phyloP scores from a whole-genome alignment of 352 stramenopile species.

The Saprolegnia parasitica region DNA sequence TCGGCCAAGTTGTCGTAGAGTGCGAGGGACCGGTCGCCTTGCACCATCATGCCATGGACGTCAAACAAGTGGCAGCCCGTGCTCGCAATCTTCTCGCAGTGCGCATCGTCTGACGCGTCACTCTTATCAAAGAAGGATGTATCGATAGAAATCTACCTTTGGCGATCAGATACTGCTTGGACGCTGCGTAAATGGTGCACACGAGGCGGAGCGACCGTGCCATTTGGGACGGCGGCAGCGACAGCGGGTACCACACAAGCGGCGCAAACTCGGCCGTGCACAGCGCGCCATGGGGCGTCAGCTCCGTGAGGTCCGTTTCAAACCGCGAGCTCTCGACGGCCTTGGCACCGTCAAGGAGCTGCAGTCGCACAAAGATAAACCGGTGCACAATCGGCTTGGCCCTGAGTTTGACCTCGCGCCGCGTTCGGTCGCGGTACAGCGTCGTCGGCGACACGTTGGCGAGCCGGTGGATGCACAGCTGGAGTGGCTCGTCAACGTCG shows the following conservation, averaged over 20 bases:
- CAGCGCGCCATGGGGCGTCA: background rate
- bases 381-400: background rate
- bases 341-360: background rate
- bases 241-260: background rate
- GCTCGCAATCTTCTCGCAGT: slow-evolving; percentile 3
- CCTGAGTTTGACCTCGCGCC: background rate
- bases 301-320: slow-evolving; percentile 1
- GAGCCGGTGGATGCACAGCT: slow-evolving; percentile 23
- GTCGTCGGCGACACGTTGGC: slow-evolving; percentile 3
- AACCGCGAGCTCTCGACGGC: background rate
- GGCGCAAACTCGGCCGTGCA: background rate
- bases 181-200: background rate
- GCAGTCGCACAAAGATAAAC: background rate
- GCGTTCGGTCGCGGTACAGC: slow-evolving; percentile 4
- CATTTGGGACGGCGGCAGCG: background rate
- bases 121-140: no score
- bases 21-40: slow-evolving; percentile 17
- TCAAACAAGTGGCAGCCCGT: slow-evolving; percentile 25
- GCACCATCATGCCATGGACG: slow-evolving; percentile 20
- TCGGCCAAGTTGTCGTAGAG: slow-evolving; percentile 19
- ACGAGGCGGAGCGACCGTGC: slow-evolving; percentile 19
- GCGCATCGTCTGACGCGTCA: background rate
- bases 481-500: slow-evolving; percentile 19
- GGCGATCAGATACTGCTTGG: slow-evolving; percentile 2
- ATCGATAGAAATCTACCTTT: slow-evolving; percentile 3